Evolutionary conservation across 208 protist species (phyloP), one percentile per base, ranked within the genome.

Genomic region (Leishmania major): DNA sequence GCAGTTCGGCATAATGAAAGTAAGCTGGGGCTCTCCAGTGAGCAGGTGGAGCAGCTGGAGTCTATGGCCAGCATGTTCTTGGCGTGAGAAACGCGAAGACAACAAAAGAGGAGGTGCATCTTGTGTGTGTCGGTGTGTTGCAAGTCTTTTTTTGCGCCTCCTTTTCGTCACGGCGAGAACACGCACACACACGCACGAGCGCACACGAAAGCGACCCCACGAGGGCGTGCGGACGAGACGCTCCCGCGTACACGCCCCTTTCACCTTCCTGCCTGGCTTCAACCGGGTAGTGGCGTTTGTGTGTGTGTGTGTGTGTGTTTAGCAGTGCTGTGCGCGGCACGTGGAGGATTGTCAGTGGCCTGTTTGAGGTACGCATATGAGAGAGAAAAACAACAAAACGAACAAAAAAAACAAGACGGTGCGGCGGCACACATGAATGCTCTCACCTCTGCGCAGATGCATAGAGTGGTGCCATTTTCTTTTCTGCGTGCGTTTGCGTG

Each of bases 41-140:
- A 89, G 31, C 84, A 94, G 59, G 77, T 57, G 40, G 90, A 93
- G 40, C 90, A 96, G 80, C 84, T 98, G 1, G 83, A 87, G 15
- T 87, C 86, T 6, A 96, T 97, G 84, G 85, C 87, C 71, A 89
- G 86, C 64, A 88, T 91, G 78, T 95, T 96, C 62, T 81, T 84
- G 7, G 77, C 85, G 4, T 91, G 74, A 84, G 15, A 15, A 6
- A 66, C 19, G 69, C 49, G 66, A 51, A 45, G 60, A 77, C 45
- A 25, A 7, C 11, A 11, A 25, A 35, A 80, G 55, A 75, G 75
- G 59, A 37, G 67, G 40, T 80, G n/a, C 28, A 28, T 37, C 45
- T 28, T 11, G n/a, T 15, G 2, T 55, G 11, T 55, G 51, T 5
- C 0, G 19, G 6, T 5, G n/a, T 28, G 49, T 40, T 7, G 28